Evolutionary conservation across 257 asterid genomes (phyloP).

Genomic region (Rauvolfia tetraphylla): DNA sequence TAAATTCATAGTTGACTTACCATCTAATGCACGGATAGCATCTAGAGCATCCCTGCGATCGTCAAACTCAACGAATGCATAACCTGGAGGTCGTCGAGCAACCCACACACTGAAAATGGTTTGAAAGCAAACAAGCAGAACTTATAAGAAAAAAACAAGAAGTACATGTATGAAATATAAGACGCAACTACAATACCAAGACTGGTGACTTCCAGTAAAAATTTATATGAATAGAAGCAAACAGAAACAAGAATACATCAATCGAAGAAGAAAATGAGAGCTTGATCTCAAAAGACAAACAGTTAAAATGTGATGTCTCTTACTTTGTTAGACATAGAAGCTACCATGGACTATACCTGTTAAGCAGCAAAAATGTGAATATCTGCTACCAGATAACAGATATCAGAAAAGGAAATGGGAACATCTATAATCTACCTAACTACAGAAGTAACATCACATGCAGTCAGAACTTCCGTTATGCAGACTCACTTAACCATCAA

Average conservation of each 20-base stretch:
- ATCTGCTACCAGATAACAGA: too few species aligned
- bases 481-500: background rate
- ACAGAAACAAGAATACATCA: background rate
- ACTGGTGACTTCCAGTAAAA: background rate
- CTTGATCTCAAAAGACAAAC: background rate
- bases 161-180: background rate
- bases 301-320: background rate
- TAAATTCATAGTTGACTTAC: slow-evolving; percentile 21
- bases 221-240: too few species aligned
- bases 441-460: background rate
- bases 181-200: background rate
- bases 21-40: slow-evolving; percentile 56
- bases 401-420: too few species aligned
- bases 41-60: slow-evolving; percentile 58
- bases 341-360: too few species aligned
- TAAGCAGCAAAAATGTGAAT: too few species aligned
- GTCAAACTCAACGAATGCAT: slow-evolving; percentile 60
- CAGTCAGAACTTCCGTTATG: background rate
- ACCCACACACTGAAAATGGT: slow-evolving; percentile 52
- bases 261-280: background rate
- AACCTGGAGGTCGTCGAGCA: slow-evolving; percentile 63
- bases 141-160: background rate
- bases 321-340: too few species aligned
- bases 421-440: too few species aligned
- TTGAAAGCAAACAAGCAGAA: background rate